Conservation (phyloP, 2,329 filamentous ascomycete genomes). For the Mollisia scopiformis region DNA sequence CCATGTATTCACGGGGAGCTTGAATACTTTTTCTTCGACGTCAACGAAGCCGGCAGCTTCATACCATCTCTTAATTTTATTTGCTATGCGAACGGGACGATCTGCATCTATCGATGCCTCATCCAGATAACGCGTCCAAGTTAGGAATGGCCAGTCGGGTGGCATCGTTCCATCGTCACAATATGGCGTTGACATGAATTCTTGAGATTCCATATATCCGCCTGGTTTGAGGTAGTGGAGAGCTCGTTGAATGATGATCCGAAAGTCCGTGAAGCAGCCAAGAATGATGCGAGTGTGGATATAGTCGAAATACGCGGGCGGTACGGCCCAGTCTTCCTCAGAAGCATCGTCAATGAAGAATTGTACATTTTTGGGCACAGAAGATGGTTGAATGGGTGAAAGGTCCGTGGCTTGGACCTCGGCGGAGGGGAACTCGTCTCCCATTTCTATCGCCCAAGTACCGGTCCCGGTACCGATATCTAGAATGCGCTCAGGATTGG, state of each 20-base stretch:
- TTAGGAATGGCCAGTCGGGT: slow-evolving; percentile 27
- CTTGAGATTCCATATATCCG: slow-evolving; percentile 51
- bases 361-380: slow-evolving; percentile 72
- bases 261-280: slow-evolving; percentile 30
- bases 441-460: slow-evolving; percentile 67
- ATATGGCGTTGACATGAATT: slow-evolving; percentile 42
- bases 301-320: slow-evolving; percentile 55
- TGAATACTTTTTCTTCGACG: slow-evolving; percentile 54
- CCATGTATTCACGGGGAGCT: slow-evolving; percentile 59
- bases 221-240: slow-evolving; percentile 44
- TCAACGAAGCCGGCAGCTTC: slow-evolving; percentile 57
- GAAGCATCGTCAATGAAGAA: slow-evolving; percentile 59
- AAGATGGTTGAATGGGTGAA: slow-evolving; percentile 66
- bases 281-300: slow-evolving; percentile 53
- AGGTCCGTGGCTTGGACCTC: slow-evolving; percentile 66
- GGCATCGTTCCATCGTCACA: slow-evolving; percentile 47
- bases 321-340: slow-evolving; percentile 48
- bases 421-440: slow-evolving; percentile 60
- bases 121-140: slow-evolving; percentile 26
- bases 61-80: slow-evolving; percentile 31
- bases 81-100: slow-evolving; percentile 28
- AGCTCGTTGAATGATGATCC: slow-evolving; percentile 23
- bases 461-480: slow-evolving; percentile 53
- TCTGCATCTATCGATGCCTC: slow-evolving; percentile 26
- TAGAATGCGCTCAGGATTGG: slow-evolving; percentile 36